Conservation (phyloP, 2,329 filamentous ascomycete species). For the Lasiodiplodia citricola region DNA sequence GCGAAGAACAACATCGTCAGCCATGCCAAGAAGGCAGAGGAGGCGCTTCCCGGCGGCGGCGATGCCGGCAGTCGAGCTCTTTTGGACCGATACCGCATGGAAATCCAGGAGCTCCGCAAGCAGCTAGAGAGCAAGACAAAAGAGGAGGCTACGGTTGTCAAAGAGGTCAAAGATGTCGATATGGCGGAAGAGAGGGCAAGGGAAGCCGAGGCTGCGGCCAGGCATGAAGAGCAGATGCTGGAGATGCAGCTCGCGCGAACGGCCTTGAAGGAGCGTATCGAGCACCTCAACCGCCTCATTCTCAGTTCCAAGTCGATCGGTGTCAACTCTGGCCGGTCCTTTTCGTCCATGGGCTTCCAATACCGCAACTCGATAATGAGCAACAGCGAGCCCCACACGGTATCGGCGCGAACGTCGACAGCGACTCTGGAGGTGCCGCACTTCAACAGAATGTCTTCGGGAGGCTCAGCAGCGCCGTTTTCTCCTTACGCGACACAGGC, state of each 20-base stretch:
- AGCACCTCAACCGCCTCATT: conserved; percentile 93
- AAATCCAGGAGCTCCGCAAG: conserved; percentile 80
- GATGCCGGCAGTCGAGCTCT: conserved; percentile 87
- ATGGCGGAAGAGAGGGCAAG: conserved; percentile 72
- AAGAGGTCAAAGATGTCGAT: conserved; percentile 59
- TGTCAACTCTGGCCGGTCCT: conserved; percentile 68
- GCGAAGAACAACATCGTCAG: conserved; percentile 98
- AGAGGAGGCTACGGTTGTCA: conserved; percentile 60
- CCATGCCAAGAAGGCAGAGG: conserved; percentile 92
- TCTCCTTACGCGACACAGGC: conserved; percentile 34
- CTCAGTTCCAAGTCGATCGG: conserved; percentile 94
- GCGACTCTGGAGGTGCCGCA: conserved; percentile 49
- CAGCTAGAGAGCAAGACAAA: conserved; percentile 72
- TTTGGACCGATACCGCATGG: conserved; percentile 89
- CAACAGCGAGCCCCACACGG: conserved; percentile 54
- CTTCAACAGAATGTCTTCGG: conserved; percentile 31
- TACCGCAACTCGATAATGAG: conserved; percentile 46
- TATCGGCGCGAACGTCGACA: conserved; percentile 46
- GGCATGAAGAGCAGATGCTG: conserved; percentile 95
- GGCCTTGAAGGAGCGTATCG: conserved; percentile 94
- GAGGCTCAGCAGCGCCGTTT: conserved; percentile 35
- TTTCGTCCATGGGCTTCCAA: conserved; percentile 42
- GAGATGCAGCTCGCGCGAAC: conserved; percentile 98
- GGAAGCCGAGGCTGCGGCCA: conserved; percentile 75
- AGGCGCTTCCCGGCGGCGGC: conserved; percentile 76